Evolutionary conservation across 768 basidiomycete species (phyloP), one percentile per base, ranked within the genome.

Genomic region (Leucocoprinus birnbaumii): DNA sequence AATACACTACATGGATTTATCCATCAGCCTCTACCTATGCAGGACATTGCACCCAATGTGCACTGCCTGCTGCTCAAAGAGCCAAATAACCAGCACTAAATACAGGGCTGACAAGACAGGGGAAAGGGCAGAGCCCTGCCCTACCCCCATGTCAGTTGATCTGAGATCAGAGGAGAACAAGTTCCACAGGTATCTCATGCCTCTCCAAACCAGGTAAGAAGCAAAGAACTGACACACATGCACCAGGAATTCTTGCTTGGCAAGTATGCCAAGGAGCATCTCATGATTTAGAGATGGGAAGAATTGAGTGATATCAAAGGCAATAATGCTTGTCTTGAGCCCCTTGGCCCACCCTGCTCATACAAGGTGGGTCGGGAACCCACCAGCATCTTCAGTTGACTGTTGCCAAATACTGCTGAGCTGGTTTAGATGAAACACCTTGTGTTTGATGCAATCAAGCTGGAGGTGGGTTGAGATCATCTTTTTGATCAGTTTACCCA

Each of bases 401-500:
- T 13, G 2, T 26, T 46, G 45, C 2, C 3, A 9, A 25, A 46
- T 25, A 6, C 19, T 9, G 2, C 45, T 25, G 9, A 46, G 9
- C n/a, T 46, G 45, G 45, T 26, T 8, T 22, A 13, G 5, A 18
- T 34, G 16, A 18, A 48, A n/a, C 5, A 34, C 26, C 2, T 13
- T 19, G 9, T 14, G 25, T 14, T 43, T 45, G 26, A 57, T 43
- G 16, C 21, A 34, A 19, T 51, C 43, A 43, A 51, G 46, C 18
- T 57, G 41, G 27, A 57, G n/a, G 3, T 42, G 13, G 7, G 27
- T 31, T 1, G 49, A 14, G n/a, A 57, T 51, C 26, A 57, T 57
- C 49, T 57, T 57, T 31, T 57, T 27, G 10, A 57, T 26, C 2
- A 57, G 43, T 25, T 57, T 57, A 2, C 50, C 56, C 4, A 57